Percentiles rank a stretch among this genome's conserved stretches.
Evolutionary conservation across 1,139 yeast genomes (phyloP).

Genomic region (Saccharomyces pastorianus): DNA sequence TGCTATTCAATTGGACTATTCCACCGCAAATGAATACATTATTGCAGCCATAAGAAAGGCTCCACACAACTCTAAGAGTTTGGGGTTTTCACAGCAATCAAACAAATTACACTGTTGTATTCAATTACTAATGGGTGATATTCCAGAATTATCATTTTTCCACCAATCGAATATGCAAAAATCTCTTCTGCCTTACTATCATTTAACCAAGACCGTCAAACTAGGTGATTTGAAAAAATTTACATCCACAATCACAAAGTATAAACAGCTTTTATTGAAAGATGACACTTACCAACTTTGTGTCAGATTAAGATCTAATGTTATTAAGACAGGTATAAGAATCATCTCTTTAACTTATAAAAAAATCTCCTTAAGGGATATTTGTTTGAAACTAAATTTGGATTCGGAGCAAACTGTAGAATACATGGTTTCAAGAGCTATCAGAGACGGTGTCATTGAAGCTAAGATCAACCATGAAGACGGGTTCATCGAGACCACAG

Average conservation of each 20-base stretch:
- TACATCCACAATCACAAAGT: constrained; percentile 60
- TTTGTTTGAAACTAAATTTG: constrained; percentile 80
- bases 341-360: constrained; percentile 88
- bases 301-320: constrained; percentile 87
- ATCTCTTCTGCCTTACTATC: constrained; percentile 71
- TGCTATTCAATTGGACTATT: constrained; percentile 88
- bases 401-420: constrained; percentile 96
- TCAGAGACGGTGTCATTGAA: constrained; percentile 95
- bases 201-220: constrained; percentile 85
- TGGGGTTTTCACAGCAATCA: constrained; percentile 84
- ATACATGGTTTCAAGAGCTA: constrained; percentile 92
- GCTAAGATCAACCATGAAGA: constrained; percentile 86
- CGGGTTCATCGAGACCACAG: constrained; percentile 89
- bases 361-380: constrained; percentile 81
- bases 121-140: constrained; percentile 92
- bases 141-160: constrained; percentile 85
- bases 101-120: constrained; percentile 82
- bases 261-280: constrained; percentile 52
- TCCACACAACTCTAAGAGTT: constrained; percentile 82
- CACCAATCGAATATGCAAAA: constrained; percentile 51
- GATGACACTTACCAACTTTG: constrained; percentile 85
- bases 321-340: constrained; percentile 94
- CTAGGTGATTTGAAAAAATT: constrained; percentile 82
- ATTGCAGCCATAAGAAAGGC: constrained; percentile 93
- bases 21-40: constrained; percentile 82